phyloP scores from a whole-genome alignment of 768 basidiomycete species.

The Paxillus rubicundulus region DNA sequence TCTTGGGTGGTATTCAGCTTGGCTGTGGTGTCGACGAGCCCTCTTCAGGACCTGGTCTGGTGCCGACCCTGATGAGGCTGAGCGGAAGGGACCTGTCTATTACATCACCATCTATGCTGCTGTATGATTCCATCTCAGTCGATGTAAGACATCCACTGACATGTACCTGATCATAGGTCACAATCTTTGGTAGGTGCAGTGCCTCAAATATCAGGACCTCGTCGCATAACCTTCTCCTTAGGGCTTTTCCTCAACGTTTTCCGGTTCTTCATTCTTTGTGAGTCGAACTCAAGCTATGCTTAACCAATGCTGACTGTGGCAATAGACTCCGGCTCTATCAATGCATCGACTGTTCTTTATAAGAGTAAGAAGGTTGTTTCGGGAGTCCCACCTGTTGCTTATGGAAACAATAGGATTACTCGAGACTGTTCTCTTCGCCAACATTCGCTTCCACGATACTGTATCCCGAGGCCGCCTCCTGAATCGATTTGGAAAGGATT shows the following conservation, averaged over 20 bases:
- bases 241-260: constrained; percentile 59
- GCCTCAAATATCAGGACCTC: not conserved
- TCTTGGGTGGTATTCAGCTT: not conserved
- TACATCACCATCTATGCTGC: constrained; percentile 62
- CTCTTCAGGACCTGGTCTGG: constrained; percentile 55
- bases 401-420: constrained; percentile 45
- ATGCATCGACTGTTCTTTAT: constrained; percentile 76
- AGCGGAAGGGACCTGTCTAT: constrained; percentile 42
- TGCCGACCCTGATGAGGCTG: constrained; percentile 39
- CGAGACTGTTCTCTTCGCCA: constrained; percentile 80
- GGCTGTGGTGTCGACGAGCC: constrained; percentile 24
- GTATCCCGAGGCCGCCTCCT: constrained; percentile 79
- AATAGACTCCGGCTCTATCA: constrained; percentile 73
- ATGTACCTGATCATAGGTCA: constrained; percentile 34
- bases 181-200: constrained; percentile 31
- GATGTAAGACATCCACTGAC: constrained; percentile 11
- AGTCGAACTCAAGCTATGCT: constrained; percentile 20
- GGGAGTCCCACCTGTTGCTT: constrained; percentile 7
- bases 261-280: constrained; percentile 72
- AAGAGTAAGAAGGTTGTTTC: constrained; percentile 41
- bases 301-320: constrained; percentile 5
- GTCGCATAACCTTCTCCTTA: constrained; percentile 17
- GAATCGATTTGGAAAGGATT: constrained; percentile 88
- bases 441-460: constrained; percentile 92
- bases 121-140: constrained; percentile 33